Evolutionary conservation across 2,329 filamentous ascomycete species (phyloP).

Genomic region (Aspergillus fumigatiaffinis): DNA sequence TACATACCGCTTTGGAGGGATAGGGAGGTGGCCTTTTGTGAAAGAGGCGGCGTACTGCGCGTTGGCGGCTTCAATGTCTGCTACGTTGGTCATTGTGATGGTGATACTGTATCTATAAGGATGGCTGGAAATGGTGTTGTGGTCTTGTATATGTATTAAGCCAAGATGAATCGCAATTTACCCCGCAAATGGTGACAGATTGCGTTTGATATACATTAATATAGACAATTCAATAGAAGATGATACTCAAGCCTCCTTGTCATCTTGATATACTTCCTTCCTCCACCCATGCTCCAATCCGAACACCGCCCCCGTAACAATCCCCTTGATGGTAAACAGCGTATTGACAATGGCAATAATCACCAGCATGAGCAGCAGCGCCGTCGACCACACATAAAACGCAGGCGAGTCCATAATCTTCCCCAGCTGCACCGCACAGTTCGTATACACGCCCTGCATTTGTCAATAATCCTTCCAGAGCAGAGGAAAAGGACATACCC

Average conservation of each 20-base stretch:
- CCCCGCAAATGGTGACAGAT: background rate
- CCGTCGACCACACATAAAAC: conserved; percentile 38
- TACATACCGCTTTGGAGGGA: conserved; percentile 61
- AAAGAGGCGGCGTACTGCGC: conserved; percentile 57
- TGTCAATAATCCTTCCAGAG: background rate
- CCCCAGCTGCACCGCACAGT: conserved; percentile 36
- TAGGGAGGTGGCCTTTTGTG: conserved; percentile 60
- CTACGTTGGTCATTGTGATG: background rate
- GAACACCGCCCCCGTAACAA: conserved; percentile 28
- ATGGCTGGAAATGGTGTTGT: background rate
- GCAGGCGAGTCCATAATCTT: conserved; percentile 36
- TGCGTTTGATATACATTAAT: background rate
- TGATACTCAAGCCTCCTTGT: background rate
- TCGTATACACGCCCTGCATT: conserved; percentile 38
- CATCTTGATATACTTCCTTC: background rate
- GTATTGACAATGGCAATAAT: conserved; percentile 30
- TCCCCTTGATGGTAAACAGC: conserved; percentile 28
- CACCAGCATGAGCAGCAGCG: conserved; percentile 32
- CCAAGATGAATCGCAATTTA: too few relatives aligned
- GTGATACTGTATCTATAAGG: too few relatives aligned
- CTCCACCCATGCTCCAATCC: conserved; percentile 27
- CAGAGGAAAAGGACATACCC: conserved; percentile 25
- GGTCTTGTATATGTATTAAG: background rate
- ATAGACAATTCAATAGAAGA: background rate
- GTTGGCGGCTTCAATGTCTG: conserved; percentile 51